phyloP scores from a whole-genome alignment of 768 basidiomycete species.

The Panus rudis region DNA sequence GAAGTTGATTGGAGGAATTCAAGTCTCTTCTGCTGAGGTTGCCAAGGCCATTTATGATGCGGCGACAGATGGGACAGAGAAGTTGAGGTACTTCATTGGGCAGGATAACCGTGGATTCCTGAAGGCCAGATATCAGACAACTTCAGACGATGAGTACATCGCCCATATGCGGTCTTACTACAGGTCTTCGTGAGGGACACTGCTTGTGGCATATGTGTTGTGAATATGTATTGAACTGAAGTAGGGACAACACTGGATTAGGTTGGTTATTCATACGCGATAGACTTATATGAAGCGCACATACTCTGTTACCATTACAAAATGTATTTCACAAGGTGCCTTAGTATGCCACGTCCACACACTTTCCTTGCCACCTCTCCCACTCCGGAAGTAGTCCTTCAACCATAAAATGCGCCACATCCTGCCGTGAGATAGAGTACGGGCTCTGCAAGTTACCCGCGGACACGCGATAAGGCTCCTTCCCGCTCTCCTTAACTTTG shows the following conservation, averaged over 20 bases:
- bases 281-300: too few species aligned
- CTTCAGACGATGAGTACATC: conserved; percentile 1
- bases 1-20: not conserved
- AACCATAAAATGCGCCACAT: conserved; percentile 60
- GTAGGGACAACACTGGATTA: too few species aligned
- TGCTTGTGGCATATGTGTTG: too few species aligned
- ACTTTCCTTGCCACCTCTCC: conserved; percentile 46
- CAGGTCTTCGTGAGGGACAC: too few species aligned
- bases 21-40: not conserved
- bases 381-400: conserved; percentile 42
- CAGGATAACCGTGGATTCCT: not conserved
- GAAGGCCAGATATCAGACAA: not conserved
- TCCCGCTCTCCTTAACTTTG: conserved; percentile 20
- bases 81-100: not conserved
- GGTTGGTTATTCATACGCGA: too few species aligned
- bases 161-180: conserved; percentile 2
- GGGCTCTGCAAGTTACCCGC: conserved; percentile 26
- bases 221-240: too few species aligned
- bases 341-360: conserved; percentile 46
- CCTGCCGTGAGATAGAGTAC: conserved; percentile 54
- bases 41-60: not conserved
- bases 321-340: too few species aligned
- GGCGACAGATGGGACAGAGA: conserved; percentile 2
- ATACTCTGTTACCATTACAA: too few species aligned
- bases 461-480: conserved; percentile 33